Evolutionary conservation across 495 filamentous ascomycete species (phyloP), one percentile per base, ranked within the genome.

Genomic region (Emericellopsis terricola): DNA sequence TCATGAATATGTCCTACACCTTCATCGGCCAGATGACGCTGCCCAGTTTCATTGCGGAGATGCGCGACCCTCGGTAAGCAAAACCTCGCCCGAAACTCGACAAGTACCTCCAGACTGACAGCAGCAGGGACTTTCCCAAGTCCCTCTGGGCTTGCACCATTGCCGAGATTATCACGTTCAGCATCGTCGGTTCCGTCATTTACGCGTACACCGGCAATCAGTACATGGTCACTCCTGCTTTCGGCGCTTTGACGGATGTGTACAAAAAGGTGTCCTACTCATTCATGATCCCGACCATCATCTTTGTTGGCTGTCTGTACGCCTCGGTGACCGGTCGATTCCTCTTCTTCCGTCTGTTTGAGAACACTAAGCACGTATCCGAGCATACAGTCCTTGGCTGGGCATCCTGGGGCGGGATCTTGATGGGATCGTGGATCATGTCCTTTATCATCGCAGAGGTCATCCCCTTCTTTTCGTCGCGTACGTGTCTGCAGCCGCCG

Each of bases 11-110:
- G 47, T 73, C 69, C 53, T 92, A 89, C 52, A 92, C 83, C 5
- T 89, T 92, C 54, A 89, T 92, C 41, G 83, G 83, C 3, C 83
- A 92, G 49, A 92, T 92, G 51, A 92, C 83, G 0, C 62, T 92
- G 16, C 83, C 83, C 2, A 81, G 74, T 44, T 92, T 92, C 60
- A 92, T 92, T 41, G 83, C 83, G 3, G 83, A 92, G 50, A 92
- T 92, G 83, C 74, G 71, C 47, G 68, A 89, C 23, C 83, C 83
- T 0, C 47, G 37, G 47, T 50, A 19, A 17, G 40, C 9, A n/a
- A n/a, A n/a, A n/a, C n/a, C 10, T 4, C 8, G 20, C 20, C 18
- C 6, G 27, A 15, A 15, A 3, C 29, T 2, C 4, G 8, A 1
- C 10, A 14, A 13, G 11, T 8, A 19, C 2, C 21, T 0, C 8